phyloP scores from a whole-genome alignment of 2,329 filamentous ascomycete species.

The Talaromyces sp. region DNA sequence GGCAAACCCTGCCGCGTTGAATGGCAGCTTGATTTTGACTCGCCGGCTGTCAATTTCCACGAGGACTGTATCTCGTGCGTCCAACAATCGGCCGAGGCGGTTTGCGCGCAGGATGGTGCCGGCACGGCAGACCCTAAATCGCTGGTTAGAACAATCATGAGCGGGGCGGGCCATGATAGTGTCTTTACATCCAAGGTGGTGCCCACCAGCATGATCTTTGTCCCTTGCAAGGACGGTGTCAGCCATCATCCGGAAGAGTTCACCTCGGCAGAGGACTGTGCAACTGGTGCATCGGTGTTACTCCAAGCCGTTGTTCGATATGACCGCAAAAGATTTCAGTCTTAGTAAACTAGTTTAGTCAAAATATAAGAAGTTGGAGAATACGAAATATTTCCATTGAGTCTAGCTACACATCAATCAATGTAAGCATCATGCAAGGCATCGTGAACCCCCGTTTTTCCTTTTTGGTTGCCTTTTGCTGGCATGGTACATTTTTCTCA shows the following conservation, averaged over 20 bases:
- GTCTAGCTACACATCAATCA: not conserved
- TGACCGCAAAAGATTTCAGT: conserved; percentile 13
- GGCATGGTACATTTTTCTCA: not conserved
- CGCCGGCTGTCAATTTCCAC: conserved; percentile 59
- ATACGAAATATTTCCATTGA: not conserved
- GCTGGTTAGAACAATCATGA: conserved; percentile 49
- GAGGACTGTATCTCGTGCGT: conserved; percentile 62
- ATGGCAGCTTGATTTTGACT: conserved; percentile 57
- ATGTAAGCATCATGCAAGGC: not conserved
- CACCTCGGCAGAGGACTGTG: conserved; percentile 53
- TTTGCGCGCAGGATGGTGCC: conserved; percentile 47
- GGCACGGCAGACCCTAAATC: conserved; percentile 29
- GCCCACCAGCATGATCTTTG: conserved; percentile 63
- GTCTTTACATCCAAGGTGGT: conserved; percentile 55
- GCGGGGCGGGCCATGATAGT: conserved; percentile 61
- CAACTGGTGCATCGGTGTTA: conserved; percentile 4
- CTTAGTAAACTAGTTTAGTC: not conserved
- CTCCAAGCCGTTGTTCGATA: conserved; percentile 19
- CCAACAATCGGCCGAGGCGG: conserved; percentile 50
- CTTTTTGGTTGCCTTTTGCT: not conserved
- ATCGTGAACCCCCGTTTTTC: not conserved
- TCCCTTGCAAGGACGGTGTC: conserved; percentile 57
- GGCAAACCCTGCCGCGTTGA: conserved; percentile 49
- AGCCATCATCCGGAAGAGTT: conserved; percentile 61
- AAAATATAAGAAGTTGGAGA: not conserved